A percentile compares a stretch with the other conserved stretches of the same genome.
phyloP scores from a whole-genome alignment of 106 monocot species.

The Dioscorea dumetorum region DNA sequence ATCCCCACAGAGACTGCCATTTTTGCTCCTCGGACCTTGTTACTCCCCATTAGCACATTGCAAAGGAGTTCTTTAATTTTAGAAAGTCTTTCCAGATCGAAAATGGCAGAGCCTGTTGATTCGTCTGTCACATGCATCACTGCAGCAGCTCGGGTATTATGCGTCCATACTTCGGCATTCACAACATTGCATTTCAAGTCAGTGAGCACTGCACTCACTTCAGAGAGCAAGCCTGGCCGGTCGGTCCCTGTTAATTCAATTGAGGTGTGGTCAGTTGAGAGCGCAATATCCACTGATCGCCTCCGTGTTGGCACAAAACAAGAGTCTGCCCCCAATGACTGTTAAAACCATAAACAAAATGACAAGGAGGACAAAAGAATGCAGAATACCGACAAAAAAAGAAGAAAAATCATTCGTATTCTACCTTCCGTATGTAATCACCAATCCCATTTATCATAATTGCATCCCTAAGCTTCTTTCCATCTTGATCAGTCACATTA shows the following conservation, averaged over 20 bases:
- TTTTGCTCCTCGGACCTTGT: conserved; percentile 5
- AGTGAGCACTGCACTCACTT: conserved; percentile 24
- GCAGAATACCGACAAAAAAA: neutral
- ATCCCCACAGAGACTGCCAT: conserved; percentile 11
- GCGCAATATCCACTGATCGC: neutral
- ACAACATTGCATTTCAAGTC: conserved; percentile 25
- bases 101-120: conserved; percentile 8
- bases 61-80: conserved; percentile 19
- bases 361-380: neutral
- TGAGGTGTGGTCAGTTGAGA: conserved; percentile 10
- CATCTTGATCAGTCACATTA: conserved; percentile 28
- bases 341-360: neutral
- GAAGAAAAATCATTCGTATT: neutral
- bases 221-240: conserved; percentile 30
- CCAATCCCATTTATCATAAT: neutral
- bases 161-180: conserved; percentile 30
- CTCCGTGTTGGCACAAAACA: conserved; percentile 7
- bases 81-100: conserved; percentile 11
- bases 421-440: conserved; percentile 17
- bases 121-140: conserved; percentile 22
- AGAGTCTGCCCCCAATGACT: conserved; percentile 16
- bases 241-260: conserved; percentile 30
- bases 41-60: conserved; percentile 13
- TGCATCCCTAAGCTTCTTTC: conserved; percentile 16
- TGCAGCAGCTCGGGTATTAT: conserved; percentile 22